Conservation (phyloP, 176 grass and related monocot genomes). For the Hordeum vulgare region MorexV3_pseudomolecules_assembly NC_058519.1:317757521-317758020, state of each 20-base stretch:
- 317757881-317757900: constrained; percentile 79
- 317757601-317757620: constrained; percentile 78
- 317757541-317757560: constrained; percentile 75
- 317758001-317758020: constrained; percentile 60
- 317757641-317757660: constrained; percentile 53
- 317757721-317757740: constrained; percentile 59
- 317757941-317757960: constrained; percentile 71
- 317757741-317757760: constrained; percentile 43
- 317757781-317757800: constrained; percentile 39
- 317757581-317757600: constrained; percentile 71
- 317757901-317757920: constrained; percentile 70
- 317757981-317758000: constrained; percentile 48
- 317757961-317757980: constrained; percentile 66
- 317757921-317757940: constrained; percentile 75
- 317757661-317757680: constrained; percentile 62
- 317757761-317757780: constrained; percentile 34
- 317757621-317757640: constrained; percentile 62
- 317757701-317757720: constrained; percentile 51
- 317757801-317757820: constrained; percentile 77
- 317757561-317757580: constrained; percentile 58
- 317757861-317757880: constrained; percentile 96
- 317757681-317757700: constrained; percentile 52
- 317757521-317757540: constrained; percentile 81
- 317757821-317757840: constrained; percentile 70
- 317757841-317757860: constrained; percentile 75